Evolutionary conservation across 2,329 filamentous ascomycete genomes (phyloP).

Genomic region (Annulohypoxylon truncatum): DNA sequence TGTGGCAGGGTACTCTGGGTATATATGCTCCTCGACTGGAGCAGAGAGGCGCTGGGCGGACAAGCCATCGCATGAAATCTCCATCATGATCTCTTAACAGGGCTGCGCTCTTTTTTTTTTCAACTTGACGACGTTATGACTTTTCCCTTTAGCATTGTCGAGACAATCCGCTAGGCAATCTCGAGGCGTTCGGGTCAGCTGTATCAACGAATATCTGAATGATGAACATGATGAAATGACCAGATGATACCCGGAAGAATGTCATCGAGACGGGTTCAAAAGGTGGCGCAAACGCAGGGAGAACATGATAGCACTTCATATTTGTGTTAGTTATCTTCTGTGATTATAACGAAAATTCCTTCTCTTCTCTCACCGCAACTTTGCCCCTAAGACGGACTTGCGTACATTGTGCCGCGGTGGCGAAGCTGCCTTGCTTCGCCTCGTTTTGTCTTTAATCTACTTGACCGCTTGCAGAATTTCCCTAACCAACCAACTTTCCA

Average conservation of each 20-base stretch:
- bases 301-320: constrained; percentile 7
- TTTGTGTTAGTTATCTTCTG: not conserved
- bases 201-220: constrained; percentile 16
- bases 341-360: constrained; percentile 13
- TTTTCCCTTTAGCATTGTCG: constrained; percentile 1
- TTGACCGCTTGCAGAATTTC: constrained; percentile 12
- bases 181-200: not conserved
- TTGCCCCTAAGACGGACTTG: constrained; percentile 10
- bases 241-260: constrained; percentile 18
- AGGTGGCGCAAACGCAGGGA: constrained; percentile 24
- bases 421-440: constrained; percentile 28
- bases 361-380: constrained; percentile 30
- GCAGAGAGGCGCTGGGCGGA: constrained; percentile 15
- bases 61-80: constrained; percentile 12
- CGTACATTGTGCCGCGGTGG: constrained; percentile 17
- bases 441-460: constrained; percentile 10
- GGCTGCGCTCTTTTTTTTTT: constrained; percentile 3
- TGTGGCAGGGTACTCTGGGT: constrained; percentile 3
- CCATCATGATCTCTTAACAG: not conserved
- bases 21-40: not conserved
- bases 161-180: not conserved
- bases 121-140: constrained; percentile 20
- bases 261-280: not conserved
- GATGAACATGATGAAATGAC: constrained; percentile 11
- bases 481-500: constrained; percentile 4